Percentiles rank a stretch among this genome's conserved stretches.
phyloP scores from a whole-genome alignment of 116 monocot species.

The Posidonia oceanica region DNA sequence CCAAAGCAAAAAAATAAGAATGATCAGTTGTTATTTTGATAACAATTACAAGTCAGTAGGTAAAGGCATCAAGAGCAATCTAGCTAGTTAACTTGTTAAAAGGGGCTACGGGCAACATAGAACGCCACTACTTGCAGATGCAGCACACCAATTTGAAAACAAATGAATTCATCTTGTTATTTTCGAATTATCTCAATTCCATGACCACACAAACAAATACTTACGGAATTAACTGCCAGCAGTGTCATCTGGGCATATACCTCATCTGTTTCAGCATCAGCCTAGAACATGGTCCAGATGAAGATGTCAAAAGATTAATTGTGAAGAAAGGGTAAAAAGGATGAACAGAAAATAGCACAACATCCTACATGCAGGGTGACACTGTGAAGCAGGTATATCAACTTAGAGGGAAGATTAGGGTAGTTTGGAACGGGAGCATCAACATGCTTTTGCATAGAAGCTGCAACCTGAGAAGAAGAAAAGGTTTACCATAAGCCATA shows the following conservation, averaged over 20 bases:
- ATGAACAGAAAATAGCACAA: not conserved
- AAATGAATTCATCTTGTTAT: not conserved
- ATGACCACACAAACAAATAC: not conserved
- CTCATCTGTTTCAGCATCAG: conserved; percentile 77
- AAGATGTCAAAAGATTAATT: too few species aligned
- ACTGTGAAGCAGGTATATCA: conserved; percentile 69
- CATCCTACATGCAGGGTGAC: conserved; percentile 62
- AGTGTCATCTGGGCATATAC: conserved; percentile 90
- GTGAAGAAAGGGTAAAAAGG: conserved; percentile 1
- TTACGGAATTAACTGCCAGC: conserved; percentile 62
- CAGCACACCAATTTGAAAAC: too few species aligned
- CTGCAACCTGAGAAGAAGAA: conserved; percentile 50
- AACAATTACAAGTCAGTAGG: too few species aligned
- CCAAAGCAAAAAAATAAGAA: not conserved
- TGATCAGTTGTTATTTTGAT: too few species aligned
- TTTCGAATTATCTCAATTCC: not conserved
- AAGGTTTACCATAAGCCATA: not conserved
- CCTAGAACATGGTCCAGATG: conserved; percentile 21
- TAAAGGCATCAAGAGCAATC: too few species aligned
- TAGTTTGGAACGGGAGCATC: conserved; percentile 64
- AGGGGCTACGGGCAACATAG: too few species aligned
- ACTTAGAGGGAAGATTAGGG: conserved; percentile 68
- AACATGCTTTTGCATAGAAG: conserved; percentile 71
- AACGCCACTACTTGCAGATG: too few species aligned
- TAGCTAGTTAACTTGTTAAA: too few species aligned